Evolutionary conservation across 2,329 filamentous ascomycete species (phyloP).

Genomic region (Exophiala mesophila): DNA sequence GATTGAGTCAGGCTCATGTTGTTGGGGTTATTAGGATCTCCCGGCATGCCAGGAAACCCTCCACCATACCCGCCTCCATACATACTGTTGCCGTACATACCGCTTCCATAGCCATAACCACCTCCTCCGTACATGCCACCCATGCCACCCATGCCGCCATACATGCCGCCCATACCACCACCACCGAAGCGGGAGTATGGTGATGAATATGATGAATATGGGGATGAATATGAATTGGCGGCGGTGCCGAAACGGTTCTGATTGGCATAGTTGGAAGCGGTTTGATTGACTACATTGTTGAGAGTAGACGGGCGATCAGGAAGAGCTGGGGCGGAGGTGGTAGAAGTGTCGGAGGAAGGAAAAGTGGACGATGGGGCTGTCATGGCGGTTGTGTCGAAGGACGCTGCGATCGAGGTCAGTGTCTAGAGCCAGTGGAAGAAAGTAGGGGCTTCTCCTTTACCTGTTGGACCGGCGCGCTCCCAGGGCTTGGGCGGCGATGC

Average conservation of each 20-base stretch:
- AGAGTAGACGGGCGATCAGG: slow-evolving; percentile 78
- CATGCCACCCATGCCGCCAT: slow-evolving; percentile 39
- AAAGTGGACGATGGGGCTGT: slow-evolving; percentile 40
- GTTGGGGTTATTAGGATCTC: slow-evolving; percentile 73
- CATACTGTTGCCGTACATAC: slow-evolving; percentile 45
- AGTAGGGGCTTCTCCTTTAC: slow-evolving; percentile 38
- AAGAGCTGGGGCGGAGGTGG: slow-evolving; percentile 57
- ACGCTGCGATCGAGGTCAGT: slow-evolving; percentile 12
- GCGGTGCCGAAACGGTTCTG: slow-evolving; percentile 53
- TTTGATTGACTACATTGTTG: slow-evolving; percentile 75
- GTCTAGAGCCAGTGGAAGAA: too few species aligned
- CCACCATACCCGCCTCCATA: slow-evolving; percentile 43
- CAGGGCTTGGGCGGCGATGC: slow-evolving; percentile 93
- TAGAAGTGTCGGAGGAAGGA: slow-evolving; percentile 33
- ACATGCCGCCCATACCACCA: slow-evolving; percentile 34
- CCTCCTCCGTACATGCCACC: slow-evolving; percentile 43
- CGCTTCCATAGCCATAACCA: slow-evolving; percentile 33
- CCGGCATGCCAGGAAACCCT: slow-evolving; percentile 45
- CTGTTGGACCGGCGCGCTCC: slow-evolving; percentile 68
- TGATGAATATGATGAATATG: slow-evolving; percentile 51
- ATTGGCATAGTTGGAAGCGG: slow-evolving; percentile 74
- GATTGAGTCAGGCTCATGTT: slow-evolving; percentile 75
- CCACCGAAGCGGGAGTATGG: slow-evolving; percentile 51
- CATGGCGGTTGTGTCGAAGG: slow-evolving; percentile 33
- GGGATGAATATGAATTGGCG: slow-evolving; percentile 35